Conservation (phyloP, 2,329 filamentous ascomycete genomes). For the Aureobasidium uvarum region DNA sequence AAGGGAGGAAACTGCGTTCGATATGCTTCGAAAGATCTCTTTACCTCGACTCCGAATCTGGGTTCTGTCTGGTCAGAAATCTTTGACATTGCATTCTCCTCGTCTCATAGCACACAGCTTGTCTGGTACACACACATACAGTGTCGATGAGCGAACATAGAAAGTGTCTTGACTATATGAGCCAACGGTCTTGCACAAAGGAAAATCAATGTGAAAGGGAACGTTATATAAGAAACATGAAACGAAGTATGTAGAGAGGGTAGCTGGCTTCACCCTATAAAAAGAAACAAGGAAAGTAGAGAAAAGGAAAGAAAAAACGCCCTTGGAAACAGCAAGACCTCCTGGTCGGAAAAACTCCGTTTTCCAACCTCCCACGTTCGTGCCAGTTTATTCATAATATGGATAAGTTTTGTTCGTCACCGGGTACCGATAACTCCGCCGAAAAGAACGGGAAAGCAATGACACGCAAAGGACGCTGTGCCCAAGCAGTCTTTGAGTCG, state of each 20-base stretch:
- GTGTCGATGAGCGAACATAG: not conserved
- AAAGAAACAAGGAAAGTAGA: not conserved
- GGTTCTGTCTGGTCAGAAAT: not conserved
- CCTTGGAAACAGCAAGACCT: not conserved
- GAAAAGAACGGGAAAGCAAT: not conserved
- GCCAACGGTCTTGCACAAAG: not conserved
- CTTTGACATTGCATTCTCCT: not conserved
- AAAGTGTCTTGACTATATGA: not conserved
- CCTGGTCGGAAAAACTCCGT: not conserved
- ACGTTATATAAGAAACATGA: not conserved
- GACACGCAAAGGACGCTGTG: not conserved
- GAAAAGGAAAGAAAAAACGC: not conserved
- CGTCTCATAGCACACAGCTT: not conserved
- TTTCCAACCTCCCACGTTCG: not conserved
- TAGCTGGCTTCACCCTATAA: conserved; percentile 9
- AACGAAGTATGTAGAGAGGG: not conserved
- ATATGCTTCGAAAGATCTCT: too few relatives aligned
- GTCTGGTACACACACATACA: too few relatives aligned
- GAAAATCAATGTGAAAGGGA: not conserved
- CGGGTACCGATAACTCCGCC: conserved; percentile 1
- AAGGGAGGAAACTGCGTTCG: too few relatives aligned
- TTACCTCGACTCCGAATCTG: not conserved
- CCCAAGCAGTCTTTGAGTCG: not conserved
- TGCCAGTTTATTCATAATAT: conserved; percentile 14
- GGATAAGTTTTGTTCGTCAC: conserved; percentile 14